These are phyloP conservation scores for Urochloa ruziziensis DNA, from an alignment of 176 grass and related monocot genomes.

Conservation along the genomic window DNA sequence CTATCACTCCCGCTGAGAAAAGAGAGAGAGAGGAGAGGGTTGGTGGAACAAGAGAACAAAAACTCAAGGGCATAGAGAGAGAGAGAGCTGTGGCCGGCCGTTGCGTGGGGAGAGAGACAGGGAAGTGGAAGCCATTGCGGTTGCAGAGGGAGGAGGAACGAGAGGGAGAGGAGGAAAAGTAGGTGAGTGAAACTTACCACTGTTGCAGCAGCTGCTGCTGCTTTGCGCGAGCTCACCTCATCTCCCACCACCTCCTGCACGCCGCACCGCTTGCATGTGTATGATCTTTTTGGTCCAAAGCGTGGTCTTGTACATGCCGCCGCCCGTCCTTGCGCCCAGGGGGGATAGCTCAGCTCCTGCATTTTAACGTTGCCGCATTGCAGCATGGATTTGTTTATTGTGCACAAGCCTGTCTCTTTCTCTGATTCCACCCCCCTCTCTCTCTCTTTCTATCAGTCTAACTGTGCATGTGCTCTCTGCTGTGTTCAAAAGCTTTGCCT, in stretches of 20 bases:
- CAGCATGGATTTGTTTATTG: slow-evolving; percentile 26
- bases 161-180: background rate
- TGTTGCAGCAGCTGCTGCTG: background rate
- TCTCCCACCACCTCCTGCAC: background rate
- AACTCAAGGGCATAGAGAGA: background rate
- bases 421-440: too few species aligned
- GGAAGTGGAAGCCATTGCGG: background rate
- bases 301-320: background rate
- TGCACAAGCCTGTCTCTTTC: background rate
- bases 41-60: slow-evolving; percentile 23
- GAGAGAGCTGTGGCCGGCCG: background rate
- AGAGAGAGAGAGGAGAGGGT: background rate
- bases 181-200: slow-evolving; percentile 33
- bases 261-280: background rate
- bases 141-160: background rate
- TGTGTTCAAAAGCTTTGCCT: slow-evolving; percentile 8
- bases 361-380: background rate
- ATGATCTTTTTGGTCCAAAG: slow-evolving; percentile 44
- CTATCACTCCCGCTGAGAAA: background rate
- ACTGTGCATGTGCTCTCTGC: slow-evolving; percentile 16
- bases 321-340: background rate
- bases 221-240: background rate
- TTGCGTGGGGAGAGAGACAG: background rate
- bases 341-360: background rate
- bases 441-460: background rate